Evolutionary conservation across 2,329 filamentous ascomycete genomes (phyloP), one percentile per base, ranked within the genome.

Genomic region (Cladosporium sp.): DNA sequence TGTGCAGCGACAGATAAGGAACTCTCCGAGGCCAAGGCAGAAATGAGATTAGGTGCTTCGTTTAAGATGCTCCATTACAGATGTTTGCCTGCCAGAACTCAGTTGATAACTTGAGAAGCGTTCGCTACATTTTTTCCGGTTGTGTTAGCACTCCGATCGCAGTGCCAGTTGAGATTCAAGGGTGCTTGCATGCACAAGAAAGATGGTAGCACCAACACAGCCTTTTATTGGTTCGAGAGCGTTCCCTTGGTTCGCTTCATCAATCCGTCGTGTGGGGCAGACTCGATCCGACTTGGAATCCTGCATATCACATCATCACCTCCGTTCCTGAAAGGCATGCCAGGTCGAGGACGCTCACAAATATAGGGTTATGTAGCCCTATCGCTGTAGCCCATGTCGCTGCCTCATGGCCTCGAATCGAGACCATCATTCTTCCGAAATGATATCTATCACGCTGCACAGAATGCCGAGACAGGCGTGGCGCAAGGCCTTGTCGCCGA

Each of bases 1-100:
- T 58, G 55, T 58, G 55, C 30, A 47, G 57, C 21, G 21, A 44
- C 38, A 59, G 57, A 59, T 59, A 59, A 59, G 57, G 38, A 18
- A 30, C 21, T 47, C 24, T 47, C 52, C 30, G 26, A 32, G n/a
- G 41, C 41, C 41, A 47, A 47, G n/a, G n/a, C 21, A n/a, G 41
- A 47, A 21, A 24, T 18, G 41, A 47, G n/a, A 47, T 47, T 47
- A 24, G 41, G n/a, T 47, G n/a, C 41, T 21, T 24, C 18, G n/a
- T n/a, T n/a, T 5, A 34, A 15, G 36, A 11, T 38, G 36, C 38
- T 41, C 15, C 18, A 24, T 47, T 11, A 21, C 8, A 47, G 41
- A 47, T 21, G n/a, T 21, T 12, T 47, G 41, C 41, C 41, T 47
- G n/a, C 21, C 41, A 47, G 41, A 44, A 47, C n/a, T 47, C n/a